phyloP scores from a whole-genome alignment of 495 filamentous ascomycete genomes.

The Evernia prunastri region DNA sequence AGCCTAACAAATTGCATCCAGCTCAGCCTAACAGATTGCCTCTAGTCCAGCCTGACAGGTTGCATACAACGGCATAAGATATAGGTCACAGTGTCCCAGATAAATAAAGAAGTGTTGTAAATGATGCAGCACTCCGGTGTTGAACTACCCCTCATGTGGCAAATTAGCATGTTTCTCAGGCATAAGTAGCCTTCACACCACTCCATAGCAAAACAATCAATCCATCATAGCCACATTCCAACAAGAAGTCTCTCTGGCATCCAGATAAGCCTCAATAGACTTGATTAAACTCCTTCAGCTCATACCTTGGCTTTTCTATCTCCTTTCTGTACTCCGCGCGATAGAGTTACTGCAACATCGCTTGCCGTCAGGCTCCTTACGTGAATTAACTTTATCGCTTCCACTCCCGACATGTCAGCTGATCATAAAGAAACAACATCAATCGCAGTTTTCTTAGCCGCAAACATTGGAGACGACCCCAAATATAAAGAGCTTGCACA shows the following conservation, averaged over 20 bases:
- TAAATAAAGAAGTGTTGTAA: background rate
- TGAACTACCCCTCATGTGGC: too few species aligned
- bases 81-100: too few species aligned
- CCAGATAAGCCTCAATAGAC: background rate
- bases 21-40: too few species aligned
- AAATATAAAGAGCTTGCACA: slow-evolving; percentile 7
- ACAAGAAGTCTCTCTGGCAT: too few species aligned
- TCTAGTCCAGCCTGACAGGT: too few species aligned
- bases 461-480: slow-evolving; percentile 7
- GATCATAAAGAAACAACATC: slow-evolving; percentile 2
- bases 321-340: slow-evolving; percentile 4
- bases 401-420: slow-evolving; percentile 3
- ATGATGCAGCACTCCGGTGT: too few species aligned
- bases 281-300: slow-evolving; percentile 8
- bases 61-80: too few species aligned
- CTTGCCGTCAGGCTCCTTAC: slow-evolving; percentile 2
- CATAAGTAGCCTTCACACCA: too few species aligned
- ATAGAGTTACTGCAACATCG: slow-evolving; percentile 3
- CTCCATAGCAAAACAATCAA: too few species aligned
- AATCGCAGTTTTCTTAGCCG: slow-evolving; percentile 7
- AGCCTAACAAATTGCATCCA: too few species aligned
- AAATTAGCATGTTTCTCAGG: too few species aligned
- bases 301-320: slow-evolving; percentile 4
- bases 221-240: too few species aligned
- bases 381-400: background rate